Evolutionary conservation across 148 eudicot species (phyloP).

Genomic region (Gaultheria prostrata): DNA sequence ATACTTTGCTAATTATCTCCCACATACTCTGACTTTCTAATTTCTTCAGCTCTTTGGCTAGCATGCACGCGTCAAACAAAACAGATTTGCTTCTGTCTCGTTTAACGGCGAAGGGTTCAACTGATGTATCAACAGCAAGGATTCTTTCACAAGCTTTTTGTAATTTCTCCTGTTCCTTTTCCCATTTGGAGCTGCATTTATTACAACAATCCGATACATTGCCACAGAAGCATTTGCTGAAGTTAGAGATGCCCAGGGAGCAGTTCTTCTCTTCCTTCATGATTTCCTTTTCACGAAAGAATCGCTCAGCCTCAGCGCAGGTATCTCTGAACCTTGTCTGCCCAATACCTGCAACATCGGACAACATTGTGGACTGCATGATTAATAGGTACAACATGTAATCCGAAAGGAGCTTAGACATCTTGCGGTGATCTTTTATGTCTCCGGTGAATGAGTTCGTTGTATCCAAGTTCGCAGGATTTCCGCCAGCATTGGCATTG

Average conservation of each 20-base stretch:
- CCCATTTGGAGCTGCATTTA: background rate
- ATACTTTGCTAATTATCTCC: slow-evolving; percentile 22
- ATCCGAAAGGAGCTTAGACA: slow-evolving; percentile 32
- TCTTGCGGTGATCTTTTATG: background rate
- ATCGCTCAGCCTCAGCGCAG: slow-evolving; percentile 30
- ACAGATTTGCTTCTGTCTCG: slow-evolving; percentile 21
- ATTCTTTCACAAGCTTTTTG: background rate
- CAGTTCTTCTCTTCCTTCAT: background rate
- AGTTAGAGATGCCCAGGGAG: background rate
- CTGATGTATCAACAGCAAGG: background rate
- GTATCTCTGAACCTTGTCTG: slow-evolving; percentile 37
- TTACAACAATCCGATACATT: background rate
- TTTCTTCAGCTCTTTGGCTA: slow-evolving; percentile 15
- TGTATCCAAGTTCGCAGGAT: background rate
- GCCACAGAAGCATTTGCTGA: background rate
- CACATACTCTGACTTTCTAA: background rate
- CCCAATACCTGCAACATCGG: slow-evolving; percentile 33
- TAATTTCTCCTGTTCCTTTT: background rate
- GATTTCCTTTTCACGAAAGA: slow-evolving; percentile 1
- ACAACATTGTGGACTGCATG: slow-evolving; percentile 30
- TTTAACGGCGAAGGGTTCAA: slow-evolving; percentile 3
- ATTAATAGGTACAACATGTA: slow-evolving; percentile 30
- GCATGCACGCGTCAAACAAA: slow-evolving; percentile 17
- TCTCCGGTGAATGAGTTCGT: background rate
- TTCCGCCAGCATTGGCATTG: background rate